These are phyloP conservation scores for Adenanthera pavonina DNA, from an alignment of 306 rosid species.

Conservation along the genomic window DNA sequence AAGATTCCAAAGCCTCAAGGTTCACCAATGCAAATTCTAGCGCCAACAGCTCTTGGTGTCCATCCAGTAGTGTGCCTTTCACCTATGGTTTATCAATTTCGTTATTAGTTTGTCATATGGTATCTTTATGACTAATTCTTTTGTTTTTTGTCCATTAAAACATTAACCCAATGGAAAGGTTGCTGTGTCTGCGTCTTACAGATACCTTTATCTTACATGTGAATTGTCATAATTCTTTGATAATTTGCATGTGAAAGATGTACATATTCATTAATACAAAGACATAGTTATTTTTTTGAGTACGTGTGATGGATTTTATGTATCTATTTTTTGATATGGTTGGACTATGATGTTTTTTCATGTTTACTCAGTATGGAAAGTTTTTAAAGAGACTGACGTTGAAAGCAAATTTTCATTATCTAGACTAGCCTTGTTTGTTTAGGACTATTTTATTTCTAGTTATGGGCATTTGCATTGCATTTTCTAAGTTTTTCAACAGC, in stretches of 20 bases:
- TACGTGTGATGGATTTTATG: not conserved
- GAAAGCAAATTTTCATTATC: not conserved
- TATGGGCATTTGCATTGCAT: not conserved
- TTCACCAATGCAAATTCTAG: not conserved
- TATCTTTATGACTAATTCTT: not conserved
- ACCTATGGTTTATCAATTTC: not conserved
- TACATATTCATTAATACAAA: not conserved
- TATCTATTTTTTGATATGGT: not conserved
- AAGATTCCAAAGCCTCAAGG: not conserved
- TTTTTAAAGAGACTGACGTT: not conserved
- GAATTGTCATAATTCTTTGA: not conserved
- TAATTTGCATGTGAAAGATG: not conserved
- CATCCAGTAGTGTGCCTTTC: not conserved
- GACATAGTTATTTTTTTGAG: not conserved
- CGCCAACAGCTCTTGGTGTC: not conserved
- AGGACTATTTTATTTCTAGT: not conserved
- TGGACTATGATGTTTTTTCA: not conserved
- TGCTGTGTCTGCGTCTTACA: not conserved
- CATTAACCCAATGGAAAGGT: not conserved
- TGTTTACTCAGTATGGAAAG: not conserved
- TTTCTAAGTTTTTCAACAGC: not conserved
- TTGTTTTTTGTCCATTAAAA: not conserved
- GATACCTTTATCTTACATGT: not conserved
- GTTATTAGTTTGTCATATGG: not conserved
- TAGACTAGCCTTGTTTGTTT: not conserved